Evolutionary conservation across 164 flowering plant genomes (phyloP), one percentile per base, ranked within the genome.

Genomic region (Brasenia schreberi): DNA sequence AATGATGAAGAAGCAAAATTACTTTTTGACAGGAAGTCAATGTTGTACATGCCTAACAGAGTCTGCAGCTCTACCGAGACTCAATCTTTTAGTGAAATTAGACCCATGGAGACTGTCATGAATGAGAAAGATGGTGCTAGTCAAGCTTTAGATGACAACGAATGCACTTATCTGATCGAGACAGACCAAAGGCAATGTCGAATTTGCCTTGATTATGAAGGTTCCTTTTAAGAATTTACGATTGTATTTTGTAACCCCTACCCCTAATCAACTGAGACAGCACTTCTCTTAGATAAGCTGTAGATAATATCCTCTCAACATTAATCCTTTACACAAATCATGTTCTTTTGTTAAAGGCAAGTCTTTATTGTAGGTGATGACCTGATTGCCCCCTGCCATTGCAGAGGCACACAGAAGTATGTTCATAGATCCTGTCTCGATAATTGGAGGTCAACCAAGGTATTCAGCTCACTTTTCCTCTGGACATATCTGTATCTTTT

Each of bases 371-470:
- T 79, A 95, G 97, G 92, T 12, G 94, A 90, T 70, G 97, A 88
- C 74, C 78, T 95, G 62, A 90, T 92, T 78, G 94, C 97, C 63
- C 99, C 99, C 27, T 95, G 99, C 78, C 77, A 88, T 74, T 92
- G 99, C 80, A 86, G 79, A 81, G 99, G 97, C 71, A 92, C 99
- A 45, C 97, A 92, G 71, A 92, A 95, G 76, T 92, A 82, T 79
- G 97, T 95, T 44, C 97, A 95, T 73, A 79, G 97, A 70, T 86
- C 94, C 67, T 95, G 99, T 77, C 97, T 95, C 70, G 97, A 95
- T 78, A 80, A 88, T 70, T 92, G 97, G 99, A 88, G 97, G 74
- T 88, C 96, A 66, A 87, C 96, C 4, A 95, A 92, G 97, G 99
- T 90, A 74, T 73, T 63, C 65, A 65, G 42, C 75, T 72, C 60